Percentiles rank a stretch among this genome's conserved stretches.
phyloP scores from a whole-genome alignment of 1,284 basidiomycete species.

The Heliocybe sulcata region DNA sequence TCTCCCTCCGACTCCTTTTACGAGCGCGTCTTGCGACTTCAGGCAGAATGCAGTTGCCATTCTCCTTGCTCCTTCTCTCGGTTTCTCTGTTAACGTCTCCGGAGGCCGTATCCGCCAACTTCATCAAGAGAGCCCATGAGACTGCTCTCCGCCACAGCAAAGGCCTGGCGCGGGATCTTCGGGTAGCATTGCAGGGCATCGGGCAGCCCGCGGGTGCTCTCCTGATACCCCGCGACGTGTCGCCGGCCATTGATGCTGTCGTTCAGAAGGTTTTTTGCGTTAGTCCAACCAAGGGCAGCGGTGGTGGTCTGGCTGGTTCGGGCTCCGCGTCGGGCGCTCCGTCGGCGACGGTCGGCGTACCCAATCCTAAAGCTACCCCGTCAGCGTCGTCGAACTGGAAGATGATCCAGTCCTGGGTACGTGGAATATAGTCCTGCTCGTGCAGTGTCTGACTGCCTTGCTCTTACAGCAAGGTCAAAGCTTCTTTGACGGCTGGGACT shows the following conservation, averaged over 20 bases:
- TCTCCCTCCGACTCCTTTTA: background rate
- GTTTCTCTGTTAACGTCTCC: background rate
- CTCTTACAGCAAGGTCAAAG: conserved; percentile 42
- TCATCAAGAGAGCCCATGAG: conserved; percentile 26
- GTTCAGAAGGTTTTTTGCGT: conserved; percentile 20
- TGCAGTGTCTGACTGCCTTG: background rate
- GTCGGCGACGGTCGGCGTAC: background rate
- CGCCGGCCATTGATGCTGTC: conserved; percentile 7
- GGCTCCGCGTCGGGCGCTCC: background rate
- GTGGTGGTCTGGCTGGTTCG: conserved; percentile 11
- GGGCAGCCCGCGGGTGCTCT: conserved; percentile 20
- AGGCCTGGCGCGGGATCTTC: conserved; percentile 58
- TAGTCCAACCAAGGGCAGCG: conserved; percentile 17
- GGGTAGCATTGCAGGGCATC: conserved; percentile 49
- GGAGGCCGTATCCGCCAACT: conserved; percentile 9
- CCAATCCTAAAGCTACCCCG: background rate
- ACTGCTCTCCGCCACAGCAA: conserved; percentile 43
- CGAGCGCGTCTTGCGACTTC: background rate
- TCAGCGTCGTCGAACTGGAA: conserved; percentile 25
- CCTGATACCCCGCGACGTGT: background rate
- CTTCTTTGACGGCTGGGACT: conserved; percentile 81
- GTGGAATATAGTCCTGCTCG: conserved; percentile 7
- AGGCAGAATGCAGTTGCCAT: background rate
- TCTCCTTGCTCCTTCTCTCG: background rate
- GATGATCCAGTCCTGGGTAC: conserved; percentile 25